A percentile compares a stretch with the other conserved stretches of the same genome.
These are phyloP conservation scores for Epichloe typhina DNA, from an alignment of 2,329 filamentous ascomycete genomes.

Conservation along the genomic window DNA sequence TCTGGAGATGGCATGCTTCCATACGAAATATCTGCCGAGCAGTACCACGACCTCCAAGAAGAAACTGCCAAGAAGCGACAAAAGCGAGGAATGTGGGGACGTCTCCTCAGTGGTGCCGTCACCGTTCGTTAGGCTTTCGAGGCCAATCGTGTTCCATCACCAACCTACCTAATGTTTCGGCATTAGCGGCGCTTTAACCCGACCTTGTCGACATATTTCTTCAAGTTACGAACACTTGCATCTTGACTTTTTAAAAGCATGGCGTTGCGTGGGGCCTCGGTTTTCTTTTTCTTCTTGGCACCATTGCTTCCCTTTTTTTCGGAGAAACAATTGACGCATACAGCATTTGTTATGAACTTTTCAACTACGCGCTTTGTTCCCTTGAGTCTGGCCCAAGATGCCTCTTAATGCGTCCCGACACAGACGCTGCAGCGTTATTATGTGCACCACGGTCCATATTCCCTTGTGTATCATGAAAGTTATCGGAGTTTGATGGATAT, in stretches of 20 bases:
- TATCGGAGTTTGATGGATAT: background rate
- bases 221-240: background rate
- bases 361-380: background rate
- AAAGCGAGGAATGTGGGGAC: conserved; percentile 38
- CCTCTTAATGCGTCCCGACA: conserved; percentile 4
- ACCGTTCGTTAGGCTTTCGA: conserved; percentile 19
- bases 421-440: conserved; percentile 3
- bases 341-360: background rate
- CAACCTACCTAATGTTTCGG: background rate
- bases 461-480: background rate
- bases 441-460: background rate
- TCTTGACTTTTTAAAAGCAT: conserved; percentile 6
- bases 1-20: conserved; percentile 28
- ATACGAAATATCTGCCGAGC: conserved; percentile 42
- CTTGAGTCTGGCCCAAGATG: background rate
- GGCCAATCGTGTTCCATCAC: too few species aligned
- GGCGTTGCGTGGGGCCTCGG: conserved; percentile 5
- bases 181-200: background rate
- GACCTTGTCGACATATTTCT: background rate
- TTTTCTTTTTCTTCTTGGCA: background rate
- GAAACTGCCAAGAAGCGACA: conserved; percentile 34
- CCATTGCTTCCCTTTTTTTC: background rate
- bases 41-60: conserved; percentile 37
- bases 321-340: background rate
- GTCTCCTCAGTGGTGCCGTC: conserved; percentile 35